Conservation (phyloP, 306 rosid species). For the Gleditsia sinensis region DNA sequence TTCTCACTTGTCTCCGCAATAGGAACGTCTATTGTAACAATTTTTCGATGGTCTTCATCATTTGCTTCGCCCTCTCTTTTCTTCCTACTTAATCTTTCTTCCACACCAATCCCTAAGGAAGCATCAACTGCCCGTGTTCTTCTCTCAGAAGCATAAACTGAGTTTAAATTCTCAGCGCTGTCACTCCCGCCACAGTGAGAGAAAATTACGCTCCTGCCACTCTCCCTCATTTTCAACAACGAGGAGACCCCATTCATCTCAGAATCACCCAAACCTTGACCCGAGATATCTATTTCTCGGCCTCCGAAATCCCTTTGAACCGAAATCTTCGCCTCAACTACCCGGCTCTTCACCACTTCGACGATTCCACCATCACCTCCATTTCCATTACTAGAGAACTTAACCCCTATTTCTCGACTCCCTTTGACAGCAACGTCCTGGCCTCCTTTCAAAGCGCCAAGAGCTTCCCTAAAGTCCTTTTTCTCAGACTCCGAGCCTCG, state of each 20-base stretch:
- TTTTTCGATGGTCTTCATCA: constrained; percentile 26
- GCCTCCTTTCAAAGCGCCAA: constrained; percentile 24
- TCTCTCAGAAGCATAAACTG: constrained; percentile 10
- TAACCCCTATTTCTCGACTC: constrained; percentile 34
- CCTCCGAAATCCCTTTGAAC: constrained; percentile 25
- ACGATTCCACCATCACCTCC: constrained; percentile 34
- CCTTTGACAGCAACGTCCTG: constrained; percentile 3
- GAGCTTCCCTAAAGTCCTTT: constrained; percentile 25
- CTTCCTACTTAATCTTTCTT: constrained; percentile 4
- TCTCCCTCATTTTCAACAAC: constrained; percentile 46
- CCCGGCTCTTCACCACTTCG: constrained; percentile 40
- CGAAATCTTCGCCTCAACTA: constrained; percentile 33
- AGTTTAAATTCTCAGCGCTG: constrained; percentile 36
- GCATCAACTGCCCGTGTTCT: background rate
- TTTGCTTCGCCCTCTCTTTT: constrained; percentile 25
- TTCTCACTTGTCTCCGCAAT: constrained; percentile 45
- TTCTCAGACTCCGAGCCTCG: constrained; percentile 37
- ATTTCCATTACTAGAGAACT: constrained; percentile 31
- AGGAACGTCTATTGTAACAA: constrained; percentile 44
- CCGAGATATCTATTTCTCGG: constrained; percentile 17
- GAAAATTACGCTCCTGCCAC: background rate
- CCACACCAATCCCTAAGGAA: background rate
- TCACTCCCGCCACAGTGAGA: constrained; percentile 23
- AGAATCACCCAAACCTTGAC: constrained; percentile 40
- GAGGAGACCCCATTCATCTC: constrained; percentile 50